Evolutionary conservation across 108 stramenopile species (phyloP), one percentile per base, ranked within the genome.

Genomic region (Aurantiochytrium sp.): DNA sequence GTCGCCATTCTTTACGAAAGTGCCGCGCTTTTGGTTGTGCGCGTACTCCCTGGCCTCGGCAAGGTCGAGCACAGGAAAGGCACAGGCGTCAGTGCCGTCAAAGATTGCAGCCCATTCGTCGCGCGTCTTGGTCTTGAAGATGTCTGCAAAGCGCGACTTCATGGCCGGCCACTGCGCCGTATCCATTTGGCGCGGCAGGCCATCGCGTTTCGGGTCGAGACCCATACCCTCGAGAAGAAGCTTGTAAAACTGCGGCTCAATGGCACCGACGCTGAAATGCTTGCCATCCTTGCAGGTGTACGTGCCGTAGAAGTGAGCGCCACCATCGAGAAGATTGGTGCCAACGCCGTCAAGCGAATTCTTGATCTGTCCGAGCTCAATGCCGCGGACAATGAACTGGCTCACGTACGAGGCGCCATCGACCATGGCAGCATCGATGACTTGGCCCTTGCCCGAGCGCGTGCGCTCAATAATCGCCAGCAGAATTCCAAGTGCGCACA

Each of bases 381-480:
- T 23, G 16, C 23, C 76, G n/a, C 76, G 76, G 76, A 45, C 44
- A 12, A 83, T 53, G 4, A 83, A 83, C n/a, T 47, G n/a, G 51
- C 49, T 53, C 0, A 83, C 51, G 51, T 83, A 83, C 45, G 76
- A 83, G 10, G 76, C 76, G 23, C 76, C 76, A 35, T 83, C 76
- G n/a, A 83, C 76, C 76, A 83, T 83, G 49, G 76, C 76, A 35
- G 76, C 76, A 23, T 83, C 76, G 23, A 83, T 83, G 51, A 83
- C 76, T 45, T 83, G 76, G 4, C 76, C 76, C 51, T 83, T 83
- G 19, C 76, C 76, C 2, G 76, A 83, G 76, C 76, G 76, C 25
- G 76, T 21, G 76, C 76, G 76, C 28, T 83, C 76, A 83, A 83
- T 83, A 16, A 83, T 83, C 0, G 76, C 76, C 45, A 83, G 76